These are phyloP conservation scores for Ceriops decandra DNA, from an alignment of 345 rosid species.

Conservation along the genomic window DNA sequence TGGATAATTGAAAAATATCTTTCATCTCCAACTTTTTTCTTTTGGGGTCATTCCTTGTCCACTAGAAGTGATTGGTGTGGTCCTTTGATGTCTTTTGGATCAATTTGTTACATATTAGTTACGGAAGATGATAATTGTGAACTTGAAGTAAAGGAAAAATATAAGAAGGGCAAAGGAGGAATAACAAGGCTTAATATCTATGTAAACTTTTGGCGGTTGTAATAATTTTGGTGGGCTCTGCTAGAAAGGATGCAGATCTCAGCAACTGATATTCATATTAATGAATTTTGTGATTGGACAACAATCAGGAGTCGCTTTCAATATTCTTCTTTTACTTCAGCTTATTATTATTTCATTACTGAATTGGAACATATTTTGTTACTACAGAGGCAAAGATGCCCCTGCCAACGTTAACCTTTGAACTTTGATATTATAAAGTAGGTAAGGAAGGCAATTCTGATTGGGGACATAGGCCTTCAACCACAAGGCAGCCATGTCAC, in stretches of 20 bases:
- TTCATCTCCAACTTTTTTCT: neutral
- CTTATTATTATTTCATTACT: too few relatives aligned
- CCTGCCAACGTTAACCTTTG: too few relatives aligned
- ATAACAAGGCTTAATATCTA: constrained; percentile 17
- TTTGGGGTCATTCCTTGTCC: neutral
- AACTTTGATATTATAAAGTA: too few relatives aligned
- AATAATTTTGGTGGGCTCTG: constrained; percentile 18
- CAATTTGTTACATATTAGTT: constrained; percentile 9
- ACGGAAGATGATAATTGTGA: constrained; percentile 12
- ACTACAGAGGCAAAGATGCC: too few relatives aligned
- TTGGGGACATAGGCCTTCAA: too few relatives aligned
- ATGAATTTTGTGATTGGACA: constrained; percentile 24
- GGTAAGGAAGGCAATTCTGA: too few relatives aligned
- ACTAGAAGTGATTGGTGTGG: neutral
- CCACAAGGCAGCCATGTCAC: too few relatives aligned
- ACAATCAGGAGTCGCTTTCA: constrained; percentile 10
- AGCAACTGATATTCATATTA: constrained; percentile 23
- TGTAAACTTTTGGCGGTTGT: constrained; percentile 2
- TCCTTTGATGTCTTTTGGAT: constrained; percentile 4
- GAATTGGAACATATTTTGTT: too few relatives aligned
- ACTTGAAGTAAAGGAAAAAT: constrained; percentile 1
- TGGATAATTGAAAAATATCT: neutral
- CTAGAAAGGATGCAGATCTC: constrained; percentile 35
- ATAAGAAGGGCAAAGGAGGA: neutral
- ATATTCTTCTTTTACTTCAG: constrained; percentile 14